These are phyloP conservation scores for Aspergillus incahuasiensis DNA, from an alignment of 495 filamentous ascomycete species.

Conservation along the genomic window DNA sequence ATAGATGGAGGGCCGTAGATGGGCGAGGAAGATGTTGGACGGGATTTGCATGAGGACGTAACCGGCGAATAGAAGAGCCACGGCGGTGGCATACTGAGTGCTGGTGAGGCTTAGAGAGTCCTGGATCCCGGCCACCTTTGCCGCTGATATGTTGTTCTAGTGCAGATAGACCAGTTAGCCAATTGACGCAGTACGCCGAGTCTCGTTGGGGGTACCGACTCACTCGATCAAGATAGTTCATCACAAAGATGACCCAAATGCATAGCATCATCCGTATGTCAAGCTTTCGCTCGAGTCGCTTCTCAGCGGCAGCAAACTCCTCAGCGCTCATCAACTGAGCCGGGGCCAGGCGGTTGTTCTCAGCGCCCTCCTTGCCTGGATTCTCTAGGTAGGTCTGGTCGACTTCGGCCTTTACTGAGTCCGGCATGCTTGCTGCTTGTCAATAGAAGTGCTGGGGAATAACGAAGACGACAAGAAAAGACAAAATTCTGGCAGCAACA, in stretches of 20 bases:
- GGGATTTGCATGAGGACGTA: conserved; percentile 29
- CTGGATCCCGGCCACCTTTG: conserved; percentile 49
- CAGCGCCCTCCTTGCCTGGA: background rate
- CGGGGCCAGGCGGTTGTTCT: conserved; percentile 6
- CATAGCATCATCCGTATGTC: conserved; percentile 8
- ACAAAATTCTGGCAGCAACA: no score
- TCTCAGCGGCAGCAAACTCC: background rate
- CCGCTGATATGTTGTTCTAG: conserved; percentile 24
- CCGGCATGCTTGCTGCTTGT: no score
- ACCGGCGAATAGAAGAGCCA: conserved; percentile 54
- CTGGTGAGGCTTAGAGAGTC: conserved; percentile 44
- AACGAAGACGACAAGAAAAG: no score
- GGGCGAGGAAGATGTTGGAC: conserved; percentile 41
- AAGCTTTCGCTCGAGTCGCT: conserved; percentile 8
- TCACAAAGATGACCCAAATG: conserved; percentile 12
- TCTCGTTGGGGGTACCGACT: no score
- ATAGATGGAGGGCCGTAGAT: conserved; percentile 54
- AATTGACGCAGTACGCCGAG: no score
- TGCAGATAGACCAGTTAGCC: background rate
- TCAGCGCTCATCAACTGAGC: conserved; percentile 11
- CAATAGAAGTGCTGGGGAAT: no score
- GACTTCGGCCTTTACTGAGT: background rate
- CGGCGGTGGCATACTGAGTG: conserved; percentile 53
- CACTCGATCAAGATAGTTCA: conserved; percentile 17
- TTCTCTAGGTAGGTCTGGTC: background rate